Conservation (phyloP, 441 rosid genomes). For the Corymbia citriodora region DNA sequence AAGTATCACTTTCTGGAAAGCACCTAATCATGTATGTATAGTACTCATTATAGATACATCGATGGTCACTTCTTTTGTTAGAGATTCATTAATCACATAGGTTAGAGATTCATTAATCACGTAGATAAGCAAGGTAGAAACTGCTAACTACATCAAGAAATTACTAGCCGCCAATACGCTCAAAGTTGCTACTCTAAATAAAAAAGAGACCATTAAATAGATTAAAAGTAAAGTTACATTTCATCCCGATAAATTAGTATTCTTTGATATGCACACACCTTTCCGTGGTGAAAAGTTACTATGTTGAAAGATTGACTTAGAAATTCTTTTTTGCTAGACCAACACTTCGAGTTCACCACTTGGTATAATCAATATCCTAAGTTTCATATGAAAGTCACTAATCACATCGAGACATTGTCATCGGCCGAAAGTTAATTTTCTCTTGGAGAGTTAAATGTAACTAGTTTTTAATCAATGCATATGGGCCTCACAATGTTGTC, state of each 20-base stretch:
- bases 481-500: no score
- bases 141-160: no score
- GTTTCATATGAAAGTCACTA: not conserved
- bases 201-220: not conserved
- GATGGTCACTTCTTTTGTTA: not conserved
- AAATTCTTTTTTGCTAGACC: not conserved
- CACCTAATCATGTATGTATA: not conserved
- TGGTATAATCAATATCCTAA: not conserved
- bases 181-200: no score
- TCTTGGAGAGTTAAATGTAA: no score
- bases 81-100: no score
- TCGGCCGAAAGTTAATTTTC: no score
- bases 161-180: no score
- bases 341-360: not conserved
- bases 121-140: not conserved
- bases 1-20: not conserved
- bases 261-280: no score
- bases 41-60: not conserved
- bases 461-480: no score
- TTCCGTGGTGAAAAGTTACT: not conserved
- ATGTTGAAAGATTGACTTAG: not conserved
- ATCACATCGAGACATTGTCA: not conserved
- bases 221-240: no score
- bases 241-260: no score
- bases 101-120: not conserved